phyloP scores from a whole-genome alignment of 768 basidiomycete genomes.

The Cystoderma amianthinum region DNA sequence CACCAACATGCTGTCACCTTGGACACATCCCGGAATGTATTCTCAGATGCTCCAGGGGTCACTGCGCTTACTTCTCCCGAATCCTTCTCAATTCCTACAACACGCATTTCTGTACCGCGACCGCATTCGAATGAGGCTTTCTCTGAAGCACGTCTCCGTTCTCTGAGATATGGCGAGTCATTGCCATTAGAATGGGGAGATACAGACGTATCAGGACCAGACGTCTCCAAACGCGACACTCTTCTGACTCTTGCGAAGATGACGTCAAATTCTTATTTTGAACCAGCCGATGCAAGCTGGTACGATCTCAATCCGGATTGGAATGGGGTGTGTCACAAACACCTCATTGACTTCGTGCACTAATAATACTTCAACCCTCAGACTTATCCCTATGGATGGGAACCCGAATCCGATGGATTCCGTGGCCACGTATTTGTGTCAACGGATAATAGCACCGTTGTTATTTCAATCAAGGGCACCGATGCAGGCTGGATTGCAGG shows the following conservation, averaged over 20 bases:
- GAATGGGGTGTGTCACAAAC: slow-evolving; percentile 40
- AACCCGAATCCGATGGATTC: slow-evolving; percentile 82
- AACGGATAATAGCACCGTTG: slow-evolving; percentile 75
- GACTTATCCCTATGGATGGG: slow-evolving; percentile 84
- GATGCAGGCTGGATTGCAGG: slow-evolving; percentile 63
- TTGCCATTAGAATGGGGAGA: slow-evolving; percentile 49
- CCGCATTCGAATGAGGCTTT: neutral
- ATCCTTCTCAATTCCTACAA: slow-evolving; percentile 35
- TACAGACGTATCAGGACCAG: slow-evolving; percentile 52
- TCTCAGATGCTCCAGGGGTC: slow-evolving; percentile 41
- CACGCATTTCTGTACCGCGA: slow-evolving; percentile 26
- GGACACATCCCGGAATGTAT: slow-evolving; percentile 47
- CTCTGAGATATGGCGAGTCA: neutral
- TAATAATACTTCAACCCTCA: slow-evolving; percentile 35
- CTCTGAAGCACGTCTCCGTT: neutral
- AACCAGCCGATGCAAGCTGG: slow-evolving; percentile 48
- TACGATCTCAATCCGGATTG: slow-evolving; percentile 54
- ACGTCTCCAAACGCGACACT: slow-evolving; percentile 59
- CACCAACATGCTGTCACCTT: slow-evolving; percentile 51
- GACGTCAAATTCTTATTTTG: slow-evolving; percentile 69
- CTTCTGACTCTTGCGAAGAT: slow-evolving; percentile 78
- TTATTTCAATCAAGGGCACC: slow-evolving; percentile 92
- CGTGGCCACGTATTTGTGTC: slow-evolving; percentile 90
- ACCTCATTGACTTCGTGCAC: neutral
- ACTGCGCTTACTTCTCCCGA: slow-evolving; percentile 12